A percentile compares a stretch with the other conserved stretches of the same genome.
Evolutionary conservation across 2,329 filamentous ascomycete species (phyloP).

Genomic region (Neocatenulostroma microsporum): DNA sequence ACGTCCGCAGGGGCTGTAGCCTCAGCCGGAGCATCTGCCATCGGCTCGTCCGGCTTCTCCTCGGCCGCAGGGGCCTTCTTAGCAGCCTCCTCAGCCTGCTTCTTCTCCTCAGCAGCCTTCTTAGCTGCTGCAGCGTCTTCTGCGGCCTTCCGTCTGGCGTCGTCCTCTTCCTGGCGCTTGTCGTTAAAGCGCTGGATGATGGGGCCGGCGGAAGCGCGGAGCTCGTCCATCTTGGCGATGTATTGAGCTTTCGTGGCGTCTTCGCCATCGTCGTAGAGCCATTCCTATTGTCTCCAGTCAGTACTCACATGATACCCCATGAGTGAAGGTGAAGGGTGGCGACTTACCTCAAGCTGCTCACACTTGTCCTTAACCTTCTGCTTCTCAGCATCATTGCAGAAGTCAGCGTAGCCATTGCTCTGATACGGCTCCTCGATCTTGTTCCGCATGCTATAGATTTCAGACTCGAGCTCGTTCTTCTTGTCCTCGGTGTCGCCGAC

Average conservation of each 20-base stretch:
- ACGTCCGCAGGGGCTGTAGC: conserved; percentile 20
- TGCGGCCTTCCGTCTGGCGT: conserved; percentile 58
- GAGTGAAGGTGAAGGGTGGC: background rate
- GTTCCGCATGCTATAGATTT: conserved; percentile 92
- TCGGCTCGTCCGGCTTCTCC: conserved; percentile 41
- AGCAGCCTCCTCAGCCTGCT: conserved; percentile 42
- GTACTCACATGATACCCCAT: no score
- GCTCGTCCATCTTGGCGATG: conserved; percentile 90
- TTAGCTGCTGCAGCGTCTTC: conserved; percentile 59
- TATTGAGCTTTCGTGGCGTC: conserved; percentile 92
- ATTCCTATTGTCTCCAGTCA: no score
- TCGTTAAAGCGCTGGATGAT: conserved; percentile 93
- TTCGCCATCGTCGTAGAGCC: conserved; percentile 96
- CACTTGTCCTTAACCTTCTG: conserved; percentile 75
- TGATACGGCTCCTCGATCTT: conserved; percentile 85
- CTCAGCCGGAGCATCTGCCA: conserved; percentile 53
- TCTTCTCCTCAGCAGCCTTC: conserved; percentile 59
- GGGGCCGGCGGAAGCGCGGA: conserved; percentile 80
- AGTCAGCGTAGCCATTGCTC: conserved; percentile 51
- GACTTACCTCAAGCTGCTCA: conserved; percentile 72
- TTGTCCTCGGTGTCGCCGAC: conserved; percentile 97
- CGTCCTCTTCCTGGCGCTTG: conserved; percentile 80
- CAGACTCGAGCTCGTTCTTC: conserved; percentile 99
- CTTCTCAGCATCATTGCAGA: conserved; percentile 90
- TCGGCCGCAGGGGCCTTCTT: conserved; percentile 38